Evolutionary conservation across 441 rosid genomes (phyloP), one percentile per base, ranked within the genome.

Genomic region (Eruca vesicaria): DNA sequence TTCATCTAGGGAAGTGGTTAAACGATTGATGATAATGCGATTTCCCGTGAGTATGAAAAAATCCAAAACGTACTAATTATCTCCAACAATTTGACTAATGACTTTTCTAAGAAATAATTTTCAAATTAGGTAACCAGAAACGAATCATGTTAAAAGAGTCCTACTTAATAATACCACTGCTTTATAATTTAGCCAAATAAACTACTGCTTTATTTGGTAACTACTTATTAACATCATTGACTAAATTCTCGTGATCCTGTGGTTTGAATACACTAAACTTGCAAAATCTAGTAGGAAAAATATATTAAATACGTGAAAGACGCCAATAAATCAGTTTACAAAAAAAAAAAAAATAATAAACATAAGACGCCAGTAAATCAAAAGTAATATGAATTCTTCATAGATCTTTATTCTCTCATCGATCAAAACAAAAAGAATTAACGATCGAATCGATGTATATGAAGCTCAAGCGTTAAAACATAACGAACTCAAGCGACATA

Each of bases 1-100:
- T 29, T 31, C 36, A n/a, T 76, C 36, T 55, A 76, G 60, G 79
- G 19, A 63, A 58, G 66, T 68, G 68, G 16, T 68, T 53, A 62
- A 62, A 19, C 58, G 6, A 18, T 52, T 55, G 69, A 26, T 28
- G 63, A 38, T 69, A 63, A 55, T 28, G 50, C 74, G 58, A 38
- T 75, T 69, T 63, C 4, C 63, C 60, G 0, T 68, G 14, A 61
- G 6, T 61, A 38, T 19, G 32, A 69, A 43, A 35, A 64, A 12
- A 7, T 36, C 63, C 52, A 63, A 67, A 68, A 33, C 68, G 19
- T 19, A 28, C 3, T 18, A 36, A 14, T 52, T 38, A 52, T 5
- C 9, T 15, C 5, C 52, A 52, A 14, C 29, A 23, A 16, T 19
- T 53, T 53, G 26, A 53, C 58, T 19, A 53, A 18, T 48, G 18